phyloP scores from a whole-genome alignment of 345 rosid genomes.

The Arabidopsis suecica region DNA sequence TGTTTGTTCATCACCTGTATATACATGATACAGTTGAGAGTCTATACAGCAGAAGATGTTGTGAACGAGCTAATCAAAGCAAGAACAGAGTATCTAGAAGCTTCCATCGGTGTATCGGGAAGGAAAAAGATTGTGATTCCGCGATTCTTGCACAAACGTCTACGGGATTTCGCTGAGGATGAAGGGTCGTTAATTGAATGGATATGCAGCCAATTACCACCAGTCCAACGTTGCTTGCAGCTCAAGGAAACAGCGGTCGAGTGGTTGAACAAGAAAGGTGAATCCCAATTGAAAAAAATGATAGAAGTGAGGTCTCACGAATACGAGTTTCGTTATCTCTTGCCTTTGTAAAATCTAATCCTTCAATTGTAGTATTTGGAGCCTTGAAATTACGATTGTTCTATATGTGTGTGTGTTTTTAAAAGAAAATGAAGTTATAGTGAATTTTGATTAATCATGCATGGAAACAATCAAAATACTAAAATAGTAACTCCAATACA shows the following conservation, averaged over 20 bases:
- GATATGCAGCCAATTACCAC: conserved; percentile 47
- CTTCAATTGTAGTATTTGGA: background rate
- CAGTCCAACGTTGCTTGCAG: conserved; percentile 44
- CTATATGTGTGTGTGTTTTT: background rate
- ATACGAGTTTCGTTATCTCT: conserved; percentile 47
- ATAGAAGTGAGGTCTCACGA: conserved; percentile 46
- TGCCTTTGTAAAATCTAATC: conserved; percentile 25
- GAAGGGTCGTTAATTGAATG: conserved; percentile 43
- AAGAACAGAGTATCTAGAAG: conserved; percentile 48
- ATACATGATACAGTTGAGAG: conserved; percentile 41
- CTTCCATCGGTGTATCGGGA: conserved; percentile 42
- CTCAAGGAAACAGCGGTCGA: conserved; percentile 42
- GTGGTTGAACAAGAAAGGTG: conserved; percentile 40
- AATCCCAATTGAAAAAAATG: conserved; percentile 25
- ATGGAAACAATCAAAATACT: conserved; percentile 1
- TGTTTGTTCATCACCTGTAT: background rate
- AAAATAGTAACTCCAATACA: background rate
- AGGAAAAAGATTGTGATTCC: conserved; percentile 44
- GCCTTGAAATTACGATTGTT: background rate
- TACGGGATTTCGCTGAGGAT: conserved; percentile 43
- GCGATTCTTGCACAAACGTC: conserved; percentile 24
- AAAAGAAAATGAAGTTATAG: background rate
- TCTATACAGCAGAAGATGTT: conserved; percentile 46
- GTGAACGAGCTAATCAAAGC: conserved; percentile 46
- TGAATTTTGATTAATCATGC: conserved; percentile 13